These are phyloP conservation scores for Calonectria multiphialidica DNA, from an alignment of 2,329 filamentous ascomycete genomes.

Conservation along the genomic window DNA sequence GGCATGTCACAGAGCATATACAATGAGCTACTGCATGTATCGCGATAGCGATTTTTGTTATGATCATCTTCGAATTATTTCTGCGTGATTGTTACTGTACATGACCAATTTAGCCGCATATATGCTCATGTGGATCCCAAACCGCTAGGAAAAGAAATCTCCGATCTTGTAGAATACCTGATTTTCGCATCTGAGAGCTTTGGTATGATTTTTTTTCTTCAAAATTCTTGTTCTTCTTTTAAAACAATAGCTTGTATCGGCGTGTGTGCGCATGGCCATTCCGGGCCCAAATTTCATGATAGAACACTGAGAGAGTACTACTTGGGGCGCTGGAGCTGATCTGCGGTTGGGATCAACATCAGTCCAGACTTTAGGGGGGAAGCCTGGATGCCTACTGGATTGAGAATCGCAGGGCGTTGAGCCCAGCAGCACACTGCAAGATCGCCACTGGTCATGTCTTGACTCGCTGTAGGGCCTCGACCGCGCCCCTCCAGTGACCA, in stretches of 20 bases:
- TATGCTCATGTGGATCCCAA: neutral
- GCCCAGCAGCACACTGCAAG: neutral
- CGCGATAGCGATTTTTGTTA: neutral
- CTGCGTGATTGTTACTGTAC: neutral
- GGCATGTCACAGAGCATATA: neutral
- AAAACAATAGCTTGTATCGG: neutral
- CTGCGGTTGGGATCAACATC: neutral
- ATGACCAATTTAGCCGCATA: neutral
- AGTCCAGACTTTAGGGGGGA: neutral
- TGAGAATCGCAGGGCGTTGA: neutral
- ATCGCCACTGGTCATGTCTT: conserved; percentile 7
- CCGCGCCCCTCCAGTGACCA: neutral
- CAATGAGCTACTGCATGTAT: neutral
- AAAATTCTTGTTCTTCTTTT: no score
- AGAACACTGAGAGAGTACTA: neutral
- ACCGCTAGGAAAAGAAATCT: neutral
- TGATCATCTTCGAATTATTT: neutral
- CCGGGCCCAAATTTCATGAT: neutral
- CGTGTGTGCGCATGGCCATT: neutral
- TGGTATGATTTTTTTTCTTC: no score
- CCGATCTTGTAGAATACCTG: neutral
- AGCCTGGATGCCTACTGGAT: neutral
- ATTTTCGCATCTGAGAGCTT: neutral
- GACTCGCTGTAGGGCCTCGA: conserved; percentile 1
- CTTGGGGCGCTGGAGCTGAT: neutral